Percentiles rank a stretch among this genome's conserved stretches.
Conservation (phyloP, 192 early-diverging fungal genomes). For the Coemansia sp. region DNA sequence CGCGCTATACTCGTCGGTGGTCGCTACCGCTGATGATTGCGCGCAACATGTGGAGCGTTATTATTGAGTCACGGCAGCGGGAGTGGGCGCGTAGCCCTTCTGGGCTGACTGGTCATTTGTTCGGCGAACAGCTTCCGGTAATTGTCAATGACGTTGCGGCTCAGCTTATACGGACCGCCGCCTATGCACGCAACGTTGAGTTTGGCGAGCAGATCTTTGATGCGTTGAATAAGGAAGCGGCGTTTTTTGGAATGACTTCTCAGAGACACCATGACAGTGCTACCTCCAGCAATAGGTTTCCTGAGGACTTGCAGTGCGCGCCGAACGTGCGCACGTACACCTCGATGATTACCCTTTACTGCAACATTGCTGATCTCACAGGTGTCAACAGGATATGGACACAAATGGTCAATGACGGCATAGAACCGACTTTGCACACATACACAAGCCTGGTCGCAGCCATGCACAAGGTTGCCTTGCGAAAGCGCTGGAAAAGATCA, state of each 20-base stretch:
- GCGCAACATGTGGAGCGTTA: constrained; percentile 26
- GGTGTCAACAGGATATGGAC: constrained; percentile 33
- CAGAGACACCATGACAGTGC: background rate
- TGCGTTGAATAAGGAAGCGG: constrained; percentile 23
- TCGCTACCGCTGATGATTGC: constrained; percentile 34
- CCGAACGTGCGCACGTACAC: constrained; percentile 50
- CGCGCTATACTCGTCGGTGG: constrained; percentile 28
- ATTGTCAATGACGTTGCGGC: constrained; percentile 46
- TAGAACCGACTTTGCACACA: constrained; percentile 41
- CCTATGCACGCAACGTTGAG: constrained; percentile 31
- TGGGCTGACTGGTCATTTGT: background rate
- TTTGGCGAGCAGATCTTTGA: constrained; percentile 48
- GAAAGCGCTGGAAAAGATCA: constrained; percentile 29
- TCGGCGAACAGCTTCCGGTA: constrained; percentile 23
- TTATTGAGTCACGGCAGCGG: constrained; percentile 19
- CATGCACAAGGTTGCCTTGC: constrained; percentile 41
- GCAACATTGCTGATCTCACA: constrained; percentile 24
- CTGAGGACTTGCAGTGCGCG: constrained; percentile 38
- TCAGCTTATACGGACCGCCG: constrained; percentile 43
- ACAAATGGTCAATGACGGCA: constrained; percentile 28
- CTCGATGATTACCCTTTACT: constrained; percentile 45
- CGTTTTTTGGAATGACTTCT: constrained; percentile 19
- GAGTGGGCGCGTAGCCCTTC: constrained; percentile 18
- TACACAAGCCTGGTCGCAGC: constrained; percentile 42
- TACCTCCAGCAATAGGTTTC: constrained; percentile 10